Percentiles rank a stretch among this genome's conserved stretches.
Conservation (phyloP, 305 asterid genomes). For the Solanum aculeatissimum region DNA sequence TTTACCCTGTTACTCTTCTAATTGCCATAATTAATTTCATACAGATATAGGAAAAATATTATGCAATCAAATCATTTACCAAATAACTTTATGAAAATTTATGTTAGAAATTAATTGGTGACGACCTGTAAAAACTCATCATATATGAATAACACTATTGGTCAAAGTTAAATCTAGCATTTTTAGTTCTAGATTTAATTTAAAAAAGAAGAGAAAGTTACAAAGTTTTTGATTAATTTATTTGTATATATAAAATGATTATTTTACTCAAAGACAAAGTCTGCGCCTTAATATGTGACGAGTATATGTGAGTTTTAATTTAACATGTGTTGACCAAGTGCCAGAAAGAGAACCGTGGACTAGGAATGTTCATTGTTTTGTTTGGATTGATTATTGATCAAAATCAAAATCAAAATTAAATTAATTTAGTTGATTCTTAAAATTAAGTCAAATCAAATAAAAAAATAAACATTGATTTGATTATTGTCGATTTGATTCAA, state of each 20-base stretch:
- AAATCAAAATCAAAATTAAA: too few relatives aligned
- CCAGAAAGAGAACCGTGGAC: neutral
- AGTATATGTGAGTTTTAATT: neutral
- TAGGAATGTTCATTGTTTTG: too few relatives aligned
- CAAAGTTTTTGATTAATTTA: neutral
- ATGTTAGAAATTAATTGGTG: neutral
- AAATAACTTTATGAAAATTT: neutral
- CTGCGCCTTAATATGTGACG: neutral
- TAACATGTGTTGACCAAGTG: neutral
- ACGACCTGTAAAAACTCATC: neutral
- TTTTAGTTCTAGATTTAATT: neutral
- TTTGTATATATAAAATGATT: neutral
- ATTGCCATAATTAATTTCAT: neutral
- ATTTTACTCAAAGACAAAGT: too few relatives aligned
- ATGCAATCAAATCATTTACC: neutral
- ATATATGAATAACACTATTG: neutral
- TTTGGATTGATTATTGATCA: too few relatives aligned
- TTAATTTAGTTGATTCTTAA: too few relatives aligned
- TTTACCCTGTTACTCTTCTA: neutral
- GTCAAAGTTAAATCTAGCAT: neutral
- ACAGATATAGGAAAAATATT: neutral
- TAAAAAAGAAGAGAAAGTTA: neutral
- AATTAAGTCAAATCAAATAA: too few relatives aligned
- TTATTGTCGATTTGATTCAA: too few relatives aligned
- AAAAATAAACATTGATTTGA: too few relatives aligned